A percentile compares a stretch with the other conserved stretches of the same genome.
These are phyloP conservation scores for Rhizopogon vulgaris DNA, from an alignment of 768 basidiomycete genomes.

Conservation along the genomic window DNA sequence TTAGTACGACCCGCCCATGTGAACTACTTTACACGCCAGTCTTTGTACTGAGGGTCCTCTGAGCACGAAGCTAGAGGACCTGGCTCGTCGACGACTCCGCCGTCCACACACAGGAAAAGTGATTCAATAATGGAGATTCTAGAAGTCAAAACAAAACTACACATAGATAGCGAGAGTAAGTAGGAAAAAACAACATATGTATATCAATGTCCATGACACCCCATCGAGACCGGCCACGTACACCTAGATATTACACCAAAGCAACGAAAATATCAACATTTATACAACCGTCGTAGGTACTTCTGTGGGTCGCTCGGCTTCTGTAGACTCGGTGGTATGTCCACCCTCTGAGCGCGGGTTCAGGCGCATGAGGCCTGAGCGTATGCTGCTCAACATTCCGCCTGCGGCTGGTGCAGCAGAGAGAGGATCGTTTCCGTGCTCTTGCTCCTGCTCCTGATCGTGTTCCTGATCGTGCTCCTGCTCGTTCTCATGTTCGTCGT, in stretches of 20 bases:
- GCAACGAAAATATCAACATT: not conserved
- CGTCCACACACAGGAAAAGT: too few species aligned
- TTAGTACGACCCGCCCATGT: too few species aligned
- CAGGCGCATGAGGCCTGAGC: slow-evolving; percentile 19
- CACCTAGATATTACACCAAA: not conserved
- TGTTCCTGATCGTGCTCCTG: slow-evolving; percentile 14
- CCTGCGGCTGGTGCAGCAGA: slow-evolving; percentile 1
- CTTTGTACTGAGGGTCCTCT: too few species aligned
- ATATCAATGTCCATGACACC: not conserved
- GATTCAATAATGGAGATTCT: not conserved
- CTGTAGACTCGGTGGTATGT: slow-evolving; percentile 11
- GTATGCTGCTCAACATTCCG: slow-evolving; percentile 19
- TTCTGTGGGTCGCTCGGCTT: slow-evolving; percentile 18
- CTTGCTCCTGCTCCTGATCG: slow-evolving; percentile 8
- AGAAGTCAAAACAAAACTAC: not conserved
- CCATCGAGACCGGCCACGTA: not conserved
- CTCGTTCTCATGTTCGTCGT: slow-evolving; percentile 2
- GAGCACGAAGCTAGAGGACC: too few species aligned
- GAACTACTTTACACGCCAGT: too few species aligned
- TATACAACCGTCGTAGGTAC: slow-evolving; percentile 1
- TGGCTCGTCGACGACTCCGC: too few species aligned
- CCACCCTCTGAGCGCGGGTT: slow-evolving; percentile 20
- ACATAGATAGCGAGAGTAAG: not conserved
- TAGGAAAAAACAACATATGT: not conserved
- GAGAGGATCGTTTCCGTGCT: slow-evolving; percentile 8